Evolutionary conservation across 805 yeast species (phyloP), one percentile per base, ranked within the genome.

Genomic region (Candida sphagnicola): DNA sequence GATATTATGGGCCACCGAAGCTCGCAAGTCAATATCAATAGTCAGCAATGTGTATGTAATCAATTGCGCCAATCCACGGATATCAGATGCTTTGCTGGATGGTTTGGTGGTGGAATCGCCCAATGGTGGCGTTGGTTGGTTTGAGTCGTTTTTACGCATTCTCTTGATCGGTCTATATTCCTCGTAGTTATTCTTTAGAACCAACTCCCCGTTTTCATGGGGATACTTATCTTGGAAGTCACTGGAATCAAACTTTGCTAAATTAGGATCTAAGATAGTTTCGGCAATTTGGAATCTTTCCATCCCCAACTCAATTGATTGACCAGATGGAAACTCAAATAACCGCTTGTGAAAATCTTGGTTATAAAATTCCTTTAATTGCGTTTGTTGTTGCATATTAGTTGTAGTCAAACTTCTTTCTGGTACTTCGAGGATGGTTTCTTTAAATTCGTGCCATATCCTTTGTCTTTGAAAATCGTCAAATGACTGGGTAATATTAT

Each of bases 1-100:
- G 39, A 90, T 82, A 54, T 89, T 89, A 61, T 88, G 91, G 0
- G 96, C 96, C 16, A 88, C 69, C 31, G 88, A 84, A 1, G 96
- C 84, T 43, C 95, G 74, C 47, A 85, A 67, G 65, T 85, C 95
- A 18, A 88, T 85, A 60, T 90, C 96, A 34, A 82, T 74, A 40
- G 72, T 66, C 35, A 74, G 72, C 42, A 72, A 67, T 18, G 77
- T 76, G 47, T 72, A 78, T 32, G 75, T 74, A 39, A 77, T 72
- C 43, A 89, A 65, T 41, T 76, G 80, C 2, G 85, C 75, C 12
- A 88, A 49, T 3, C 86, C 85, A 40, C 69, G 51, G 5, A 61
- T 49, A 34, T 51, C 36, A 6, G 34, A 16, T 12, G 14, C 15
- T 15, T 29, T 6, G 11, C 21, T 5, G 5, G 31, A 13, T 11